Evolutionary conservation across 805 yeast genomes (phyloP).

Genomic region (Lipomyces mesembrius): DNA sequence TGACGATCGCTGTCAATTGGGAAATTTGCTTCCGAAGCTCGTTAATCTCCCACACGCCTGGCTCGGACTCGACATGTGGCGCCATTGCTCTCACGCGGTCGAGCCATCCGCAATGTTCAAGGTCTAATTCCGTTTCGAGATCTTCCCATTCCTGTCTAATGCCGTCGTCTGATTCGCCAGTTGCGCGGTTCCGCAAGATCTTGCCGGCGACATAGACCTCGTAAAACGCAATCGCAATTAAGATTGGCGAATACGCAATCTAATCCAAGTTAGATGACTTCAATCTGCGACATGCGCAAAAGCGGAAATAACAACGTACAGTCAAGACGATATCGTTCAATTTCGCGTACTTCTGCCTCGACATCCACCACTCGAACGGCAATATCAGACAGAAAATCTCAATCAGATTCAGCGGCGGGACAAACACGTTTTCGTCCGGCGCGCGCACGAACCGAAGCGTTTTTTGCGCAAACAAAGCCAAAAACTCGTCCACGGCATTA

Average conservation of each 20-base stretch:
- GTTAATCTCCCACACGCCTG: slow-evolving; percentile 26
- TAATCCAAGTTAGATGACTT: background rate
- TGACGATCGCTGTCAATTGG: slow-evolving; percentile 18
- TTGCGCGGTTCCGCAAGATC: slow-evolving; percentile 69
- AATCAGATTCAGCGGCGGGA: slow-evolving; percentile 80
- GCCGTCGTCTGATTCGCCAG: slow-evolving; percentile 73
- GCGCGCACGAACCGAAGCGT: slow-evolving; percentile 84
- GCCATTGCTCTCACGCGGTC: slow-evolving; percentile 54
- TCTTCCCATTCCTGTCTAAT: slow-evolving; percentile 88
- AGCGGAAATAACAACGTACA: slow-evolving; percentile 37
- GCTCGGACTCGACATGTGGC: slow-evolving; percentile 62
- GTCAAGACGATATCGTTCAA: slow-evolving; percentile 65
- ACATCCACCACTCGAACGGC: slow-evolving; percentile 50
- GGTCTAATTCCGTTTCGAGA: slow-evolving; percentile 69
- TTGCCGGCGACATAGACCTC: slow-evolving; percentile 73
- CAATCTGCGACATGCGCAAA: background rate
- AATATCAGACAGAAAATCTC: slow-evolving; percentile 61
- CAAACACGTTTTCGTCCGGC: slow-evolving; percentile 82
- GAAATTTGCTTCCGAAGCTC: slow-evolving; percentile 25
- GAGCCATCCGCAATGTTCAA: slow-evolving; percentile 57
- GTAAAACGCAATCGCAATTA: slow-evolving; percentile 61
- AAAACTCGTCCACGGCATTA: slow-evolving; percentile 81
- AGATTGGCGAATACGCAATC: slow-evolving; percentile 65
- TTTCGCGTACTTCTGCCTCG: slow-evolving; percentile 45
- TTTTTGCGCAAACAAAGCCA: slow-evolving; percentile 83